Evolutionary conservation across 1,139 yeast species (phyloP), one percentile per base, ranked within the genome.

Genomic region (Suhomyces ambrosiae): DNA sequence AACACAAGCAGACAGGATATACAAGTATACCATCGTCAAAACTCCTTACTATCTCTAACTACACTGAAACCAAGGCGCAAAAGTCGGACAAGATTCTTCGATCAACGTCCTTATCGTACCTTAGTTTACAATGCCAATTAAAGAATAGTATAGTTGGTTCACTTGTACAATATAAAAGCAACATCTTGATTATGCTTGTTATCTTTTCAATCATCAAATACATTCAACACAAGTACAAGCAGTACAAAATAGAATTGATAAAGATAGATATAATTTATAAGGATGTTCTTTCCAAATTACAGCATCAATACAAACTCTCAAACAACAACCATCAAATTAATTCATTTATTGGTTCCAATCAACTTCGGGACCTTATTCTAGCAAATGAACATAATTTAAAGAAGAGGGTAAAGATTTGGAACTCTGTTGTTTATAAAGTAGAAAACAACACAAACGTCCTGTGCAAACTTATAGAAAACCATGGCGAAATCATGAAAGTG

Each of bases 401-500:
- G 37, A 74, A 75, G 41, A 71, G 76, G 40, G 54, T 69, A 38
- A 54, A 64, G 28, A 53, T 85, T 17, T 89, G 97, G 97, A 67
- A 65, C 30, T 53, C 60, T n/a, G 83, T 89, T 2, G 70, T 74
- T 34, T 61, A 62, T 26, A 70, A 66, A 32, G 76, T 92, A 8
- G 96, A 89, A 52, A 61, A 65, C 37, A 85, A 87, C 51, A 64
- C 82, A 23, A 82, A 82, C 49, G 76, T 88, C 19, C 70, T 79
- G 30, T 66, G 71, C 30, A 71, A 79, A 33, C 76, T 82, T 44
- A 61, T 79, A 44, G 96, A 89, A 54, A 70, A 81, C 28, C 86
- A 83, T 50, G 97, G 97, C 4, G 96, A 88, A 49, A 84, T 88
- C 44, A 79, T 85, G 79, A 80, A 82, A 53, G 88, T 87, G 22